Conservation (phyloP, 768 basidiomycete species). For the Podaxis pistillaris region DNA sequence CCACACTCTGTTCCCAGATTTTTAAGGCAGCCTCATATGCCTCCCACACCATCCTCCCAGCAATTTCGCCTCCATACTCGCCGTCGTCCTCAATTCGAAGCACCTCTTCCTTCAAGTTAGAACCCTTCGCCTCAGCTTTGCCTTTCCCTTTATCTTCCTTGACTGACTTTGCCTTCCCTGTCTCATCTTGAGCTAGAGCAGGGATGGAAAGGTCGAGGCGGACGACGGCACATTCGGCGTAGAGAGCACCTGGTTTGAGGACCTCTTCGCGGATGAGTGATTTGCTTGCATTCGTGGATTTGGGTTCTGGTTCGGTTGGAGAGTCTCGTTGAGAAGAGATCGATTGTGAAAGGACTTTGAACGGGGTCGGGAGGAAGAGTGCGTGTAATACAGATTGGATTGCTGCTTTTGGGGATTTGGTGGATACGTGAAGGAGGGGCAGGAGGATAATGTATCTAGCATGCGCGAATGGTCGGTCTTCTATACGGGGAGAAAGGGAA, state of each 20-base stretch:
- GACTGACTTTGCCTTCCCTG: background rate
- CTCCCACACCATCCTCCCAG: slow-evolving; percentile 76
- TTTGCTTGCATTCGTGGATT: slow-evolving; percentile 4
- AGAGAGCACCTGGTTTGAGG: slow-evolving; percentile 74
- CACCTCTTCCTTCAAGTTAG: slow-evolving; percentile 25
- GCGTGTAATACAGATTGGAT: slow-evolving; percentile 81
- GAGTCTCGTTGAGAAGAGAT: background rate
- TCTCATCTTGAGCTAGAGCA: background rate
- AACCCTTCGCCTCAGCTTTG: slow-evolving; percentile 25
- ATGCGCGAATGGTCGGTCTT: background rate
- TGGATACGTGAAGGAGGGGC: slow-evolving; percentile 65
- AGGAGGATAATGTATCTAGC: slow-evolving; percentile 64
- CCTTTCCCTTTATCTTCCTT: slow-evolving; percentile 12
- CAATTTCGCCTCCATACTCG: slow-evolving; percentile 68
- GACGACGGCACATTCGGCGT: slow-evolving; percentile 73
- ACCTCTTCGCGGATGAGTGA: slow-evolving; percentile 51
- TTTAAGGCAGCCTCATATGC: slow-evolving; percentile 66
- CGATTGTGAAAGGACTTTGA: slow-evolving; percentile 49
- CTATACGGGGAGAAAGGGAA: no score
- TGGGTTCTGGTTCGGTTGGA: slow-evolving; percentile 5
- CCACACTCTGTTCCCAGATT: slow-evolving; percentile 48
- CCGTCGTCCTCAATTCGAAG: slow-evolving; percentile 55
- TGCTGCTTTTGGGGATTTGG: slow-evolving; percentile 62
- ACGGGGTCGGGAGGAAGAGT: slow-evolving; percentile 79
- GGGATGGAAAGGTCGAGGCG: slow-evolving; percentile 35